Evolutionary conservation across 1,284 basidiomycete genomes (phyloP).

Genomic region (Ceratorhiza oryzae-sativae): DNA sequence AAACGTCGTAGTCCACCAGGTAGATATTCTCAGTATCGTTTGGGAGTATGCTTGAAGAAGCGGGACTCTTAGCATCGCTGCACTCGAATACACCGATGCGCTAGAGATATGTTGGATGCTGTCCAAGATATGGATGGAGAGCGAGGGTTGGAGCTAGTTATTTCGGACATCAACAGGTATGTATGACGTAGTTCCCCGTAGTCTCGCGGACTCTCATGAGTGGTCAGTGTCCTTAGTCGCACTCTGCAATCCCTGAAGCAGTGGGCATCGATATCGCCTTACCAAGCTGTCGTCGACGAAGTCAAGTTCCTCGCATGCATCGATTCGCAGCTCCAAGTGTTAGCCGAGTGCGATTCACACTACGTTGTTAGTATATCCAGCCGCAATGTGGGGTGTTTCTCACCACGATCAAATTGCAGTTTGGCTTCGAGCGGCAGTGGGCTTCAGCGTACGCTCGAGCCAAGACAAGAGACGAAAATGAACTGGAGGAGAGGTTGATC

Average conservation of each 20-base stretch:
- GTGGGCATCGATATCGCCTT: conserved; percentile 31
- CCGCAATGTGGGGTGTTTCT: too few relatives aligned
- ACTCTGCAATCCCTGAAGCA: conserved; percentile 10
- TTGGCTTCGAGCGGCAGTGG: conserved; percentile 31
- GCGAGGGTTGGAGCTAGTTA: conserved; percentile 19
- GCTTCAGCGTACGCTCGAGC: conserved; percentile 7
- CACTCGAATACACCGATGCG: conserved; percentile 11
- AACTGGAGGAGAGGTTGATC: conserved; percentile 24
- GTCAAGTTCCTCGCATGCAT: conserved; percentile 15
- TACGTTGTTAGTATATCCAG: conserved; percentile 14
- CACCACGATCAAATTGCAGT: background rate
- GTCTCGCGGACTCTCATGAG: background rate
- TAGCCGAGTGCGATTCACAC: conserved; percentile 28
- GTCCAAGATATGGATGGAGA: conserved; percentile 32
- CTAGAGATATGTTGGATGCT: conserved; percentile 28
- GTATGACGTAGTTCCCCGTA: background rate
- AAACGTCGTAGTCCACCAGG: conserved; percentile 27
- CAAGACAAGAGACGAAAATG: conserved; percentile 14
- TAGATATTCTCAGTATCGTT: background rate
- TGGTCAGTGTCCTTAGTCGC: background rate
- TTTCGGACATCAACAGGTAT: conserved; percentile 11
- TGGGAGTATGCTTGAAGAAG: background rate
- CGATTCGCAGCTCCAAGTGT: conserved; percentile 4
- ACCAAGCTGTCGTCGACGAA: conserved; percentile 30
- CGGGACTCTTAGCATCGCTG: conserved; percentile 9